Base-by-base conservation (phyloP, 1,139 yeast species). In the Zygoascus meyerae region DNA sequence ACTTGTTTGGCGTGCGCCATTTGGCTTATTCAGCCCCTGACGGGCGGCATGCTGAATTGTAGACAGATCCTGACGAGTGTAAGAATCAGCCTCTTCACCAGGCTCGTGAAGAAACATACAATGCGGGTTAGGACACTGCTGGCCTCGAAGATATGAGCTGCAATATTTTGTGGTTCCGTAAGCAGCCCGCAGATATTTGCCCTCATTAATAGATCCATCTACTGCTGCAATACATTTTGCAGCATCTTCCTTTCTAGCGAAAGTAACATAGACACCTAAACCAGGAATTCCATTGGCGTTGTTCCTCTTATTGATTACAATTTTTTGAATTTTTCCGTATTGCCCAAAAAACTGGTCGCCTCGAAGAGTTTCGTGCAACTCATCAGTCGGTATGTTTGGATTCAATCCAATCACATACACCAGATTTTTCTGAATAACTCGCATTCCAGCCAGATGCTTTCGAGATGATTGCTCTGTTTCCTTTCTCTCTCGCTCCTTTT, bases 71-170 rank as follows among this genome's bases (percentile, higher is more conserved):
- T 90, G 94, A 67, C 96, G 81, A 31, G 96, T 86, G 67, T 87
- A 92, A 6, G 95, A 83, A 61, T 94, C 98, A 1, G 97, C 97
- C 65, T 94, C 98, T 70, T 94, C 99, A 51, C 99, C 98, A 2
- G 98, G 98, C 66, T 94, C 98, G 65, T 94, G 99, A 59, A 94
- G 74, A 62, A 92, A 94, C 98, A 94, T 94, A 74, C 99, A 94
- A 64, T 89, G 89, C 52, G 98, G 98, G 67, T 94, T 94, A 51
- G 96, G 98, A 69, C 99, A 94, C 16, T 95, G 83, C 64, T 87
- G 95, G 35, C 97, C 97, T 55, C 97, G 78, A 55, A 94, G 73
- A 64, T 94, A 94, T 1, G 95, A 84, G 12, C 96, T 87, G 66
- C 99, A 94, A 69, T 94, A 94, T 67, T 94, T 94, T 11, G 99